Percentiles rank a stretch among this genome's conserved stretches.
Conservation (phyloP, 1,139 yeast genomes). For the Diutina neorugosa region DNA sequence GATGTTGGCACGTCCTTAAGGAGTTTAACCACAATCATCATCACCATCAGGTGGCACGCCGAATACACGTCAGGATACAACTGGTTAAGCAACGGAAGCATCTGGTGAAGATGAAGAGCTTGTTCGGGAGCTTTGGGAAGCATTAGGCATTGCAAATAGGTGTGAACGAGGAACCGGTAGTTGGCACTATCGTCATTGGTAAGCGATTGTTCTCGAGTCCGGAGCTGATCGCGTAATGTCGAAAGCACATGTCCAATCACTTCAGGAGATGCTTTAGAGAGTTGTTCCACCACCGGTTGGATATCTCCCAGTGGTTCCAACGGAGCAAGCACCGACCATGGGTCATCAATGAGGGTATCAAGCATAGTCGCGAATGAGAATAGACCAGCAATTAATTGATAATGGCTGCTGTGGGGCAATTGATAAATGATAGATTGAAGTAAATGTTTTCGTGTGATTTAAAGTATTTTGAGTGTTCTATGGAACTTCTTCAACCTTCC, state of each 20-base stretch:
- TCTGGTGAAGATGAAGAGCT: slow-evolving; percentile 13
- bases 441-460: no score
- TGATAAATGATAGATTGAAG: no score
- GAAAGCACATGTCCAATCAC: background rate
- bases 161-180: slow-evolving; percentile 6
- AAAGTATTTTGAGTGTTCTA: no score
- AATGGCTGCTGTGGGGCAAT: no score
- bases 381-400: no score
- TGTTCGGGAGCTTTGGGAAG: slow-evolving; percentile 13
- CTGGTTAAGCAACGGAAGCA: slow-evolving; percentile 14
- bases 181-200: slow-evolving; percentile 8
- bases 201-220: slow-evolving; percentile 7
- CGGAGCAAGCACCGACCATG: background rate
- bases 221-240: background rate
- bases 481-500: no score
- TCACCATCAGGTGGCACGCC: slow-evolving; percentile 11
- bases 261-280: background rate
- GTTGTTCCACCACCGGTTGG: background rate
- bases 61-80: slow-evolving; percentile 12
- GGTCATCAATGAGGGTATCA: background rate
- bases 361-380: background rate
- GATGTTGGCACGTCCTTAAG: slow-evolving; percentile 12
- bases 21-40: slow-evolving; percentile 17
- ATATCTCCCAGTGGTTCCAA: background rate
- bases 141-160: slow-evolving; percentile 13